These are phyloP conservation scores for Stachybotrys echinatus DNA, from an alignment of 2,329 filamentous ascomycete genomes.

Conservation along the genomic window DNA sequence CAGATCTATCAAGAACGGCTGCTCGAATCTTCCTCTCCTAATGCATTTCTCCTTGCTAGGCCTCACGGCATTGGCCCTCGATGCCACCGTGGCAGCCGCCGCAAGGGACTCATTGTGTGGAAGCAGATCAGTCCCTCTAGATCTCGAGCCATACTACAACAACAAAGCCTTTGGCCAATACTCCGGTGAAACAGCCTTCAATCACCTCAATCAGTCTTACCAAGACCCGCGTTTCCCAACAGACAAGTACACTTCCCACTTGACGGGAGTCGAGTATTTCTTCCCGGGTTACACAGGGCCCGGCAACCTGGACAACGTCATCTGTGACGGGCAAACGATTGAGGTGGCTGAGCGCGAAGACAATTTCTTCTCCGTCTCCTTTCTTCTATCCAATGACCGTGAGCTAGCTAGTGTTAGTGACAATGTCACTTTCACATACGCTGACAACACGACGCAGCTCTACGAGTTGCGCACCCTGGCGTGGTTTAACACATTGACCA, in stretches of 20 bases:
- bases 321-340: constrained; percentile 34
- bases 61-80: background rate
- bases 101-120: background rate
- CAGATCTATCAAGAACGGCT: no score
- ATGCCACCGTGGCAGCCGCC: background rate
- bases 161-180: constrained; percentile 40
- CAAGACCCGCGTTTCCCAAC: constrained; percentile 27
- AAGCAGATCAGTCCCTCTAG: background rate
- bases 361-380: constrained; percentile 34
- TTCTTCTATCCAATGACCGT: constrained; percentile 35
- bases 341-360: constrained; percentile 14
- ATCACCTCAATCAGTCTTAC: constrained; percentile 34
- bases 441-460: constrained; percentile 30
- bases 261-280: constrained; percentile 33
- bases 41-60: background rate
- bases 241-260: constrained; percentile 20
- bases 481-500: constrained; percentile 36
- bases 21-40: no score
- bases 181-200: constrained; percentile 39
- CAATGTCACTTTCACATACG: constrained; percentile 35
- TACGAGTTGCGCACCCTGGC: constrained; percentile 35
- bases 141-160: constrained; percentile 25
- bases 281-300: constrained; percentile 32
- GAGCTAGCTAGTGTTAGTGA: constrained; percentile 29
- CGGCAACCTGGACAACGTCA: constrained; percentile 33